phyloP scores from a whole-genome alignment of 768 basidiomycete genomes.

The Boletus bicolor region DNA sequence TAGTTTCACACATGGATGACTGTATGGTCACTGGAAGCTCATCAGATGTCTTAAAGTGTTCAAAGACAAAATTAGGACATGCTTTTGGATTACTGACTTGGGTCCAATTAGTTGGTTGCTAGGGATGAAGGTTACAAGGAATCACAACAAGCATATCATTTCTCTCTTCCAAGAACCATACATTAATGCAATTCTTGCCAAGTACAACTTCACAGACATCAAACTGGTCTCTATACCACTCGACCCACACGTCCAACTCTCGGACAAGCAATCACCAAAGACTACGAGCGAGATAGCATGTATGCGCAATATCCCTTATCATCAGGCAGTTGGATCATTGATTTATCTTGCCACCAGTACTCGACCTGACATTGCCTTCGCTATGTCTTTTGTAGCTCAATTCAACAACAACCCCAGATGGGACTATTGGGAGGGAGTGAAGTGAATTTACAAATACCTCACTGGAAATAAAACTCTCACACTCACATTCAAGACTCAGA shows the following conservation, averaged over 20 bases:
- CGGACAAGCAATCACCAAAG: neutral
- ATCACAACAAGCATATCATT: neutral
- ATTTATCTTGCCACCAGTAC: no score
- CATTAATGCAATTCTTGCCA: neutral
- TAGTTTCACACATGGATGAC: neutral
- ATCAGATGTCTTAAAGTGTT: accelerated
- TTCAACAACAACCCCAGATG: no score
- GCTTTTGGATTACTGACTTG: accelerated
- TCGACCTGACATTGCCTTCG: no score
- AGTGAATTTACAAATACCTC: no score
- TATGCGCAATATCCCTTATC: no score
- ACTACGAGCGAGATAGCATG: accelerated
- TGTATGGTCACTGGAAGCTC: neutral
- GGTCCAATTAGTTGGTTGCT: neutral
- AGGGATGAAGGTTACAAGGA: accelerated
- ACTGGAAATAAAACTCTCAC: no score
- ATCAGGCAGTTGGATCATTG: no score
- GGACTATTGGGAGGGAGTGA: no score
- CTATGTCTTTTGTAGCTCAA: no score
- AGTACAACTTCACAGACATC: neutral
- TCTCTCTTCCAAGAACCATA: neutral
- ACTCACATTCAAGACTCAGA: no score
- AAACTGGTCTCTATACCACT: neutral
- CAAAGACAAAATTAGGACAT: neutral
- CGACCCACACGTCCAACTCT: neutral